phyloP scores from a whole-genome alignment of 139 green algal genomes.

The Tetradesmus obliquus region DNA sequence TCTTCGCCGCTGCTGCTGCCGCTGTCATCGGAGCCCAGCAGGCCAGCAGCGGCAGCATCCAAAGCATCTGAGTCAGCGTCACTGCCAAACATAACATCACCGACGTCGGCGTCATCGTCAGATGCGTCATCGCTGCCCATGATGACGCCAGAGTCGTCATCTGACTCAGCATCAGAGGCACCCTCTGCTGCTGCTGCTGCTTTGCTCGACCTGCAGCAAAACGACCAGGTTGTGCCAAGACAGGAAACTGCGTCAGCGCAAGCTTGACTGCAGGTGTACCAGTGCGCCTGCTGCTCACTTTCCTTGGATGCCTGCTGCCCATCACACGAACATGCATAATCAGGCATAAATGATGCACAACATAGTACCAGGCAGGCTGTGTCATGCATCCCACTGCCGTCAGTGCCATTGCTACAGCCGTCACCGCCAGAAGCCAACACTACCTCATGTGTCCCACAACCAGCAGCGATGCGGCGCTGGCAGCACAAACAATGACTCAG shows the following conservation, averaged over 20 bases:
- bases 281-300: too few species aligned
- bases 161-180: constrained; percentile 6
- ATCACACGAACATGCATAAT: too few species aligned
- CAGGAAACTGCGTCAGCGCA: too few species aligned
- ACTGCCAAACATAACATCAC: background rate
- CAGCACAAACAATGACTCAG: background rate
- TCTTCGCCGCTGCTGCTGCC: background rate
- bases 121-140: background rate
- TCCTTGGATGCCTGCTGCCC: too few species aligned
- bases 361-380: too few species aligned
- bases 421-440: background rate
- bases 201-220: background rate
- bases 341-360: too few species aligned
- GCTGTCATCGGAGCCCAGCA: background rate
- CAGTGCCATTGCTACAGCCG: background rate
- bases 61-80: background rate
- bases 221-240: too few species aligned
- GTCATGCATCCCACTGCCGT: background rate
- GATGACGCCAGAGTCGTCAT: background rate
- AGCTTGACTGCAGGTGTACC: too few species aligned
- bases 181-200: background rate
- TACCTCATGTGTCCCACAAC: too few species aligned
- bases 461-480: too few species aligned
- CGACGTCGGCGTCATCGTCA: background rate
- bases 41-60: background rate